Evolutionary conservation across 192 early-diverging fungal genomes (phyloP).

Genomic region (Cetraspora pellucida): DNA sequence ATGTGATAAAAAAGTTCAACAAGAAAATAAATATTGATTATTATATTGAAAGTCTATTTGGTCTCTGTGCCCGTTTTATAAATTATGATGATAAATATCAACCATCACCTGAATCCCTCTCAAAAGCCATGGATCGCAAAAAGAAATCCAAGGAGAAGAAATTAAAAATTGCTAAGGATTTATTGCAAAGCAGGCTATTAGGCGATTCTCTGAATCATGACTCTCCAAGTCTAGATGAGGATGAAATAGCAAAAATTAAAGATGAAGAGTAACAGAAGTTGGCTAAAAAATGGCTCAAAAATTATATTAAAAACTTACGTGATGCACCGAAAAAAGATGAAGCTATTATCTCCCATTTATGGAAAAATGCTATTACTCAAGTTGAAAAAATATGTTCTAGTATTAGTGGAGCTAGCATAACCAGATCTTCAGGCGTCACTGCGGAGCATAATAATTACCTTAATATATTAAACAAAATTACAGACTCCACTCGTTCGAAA

Average conservation of each 20-base stretch:
- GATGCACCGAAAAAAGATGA: slow-evolving; percentile 18
- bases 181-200: too few relatives aligned
- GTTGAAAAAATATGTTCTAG: slow-evolving; percentile 14
- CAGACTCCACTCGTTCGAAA: slow-evolving; percentile 13
- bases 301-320: slow-evolving; percentile 23
- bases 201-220: too few relatives aligned
- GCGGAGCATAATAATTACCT: slow-evolving; percentile 6
- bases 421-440: too few relatives aligned
- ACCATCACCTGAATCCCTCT: too few relatives aligned
- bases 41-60: not conserved
- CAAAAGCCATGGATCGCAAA: too few relatives aligned
- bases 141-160: too few relatives aligned
- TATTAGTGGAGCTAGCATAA: slow-evolving; percentile 4
- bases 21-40: slow-evolving; percentile 11
- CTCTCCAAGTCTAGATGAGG: too few relatives aligned
- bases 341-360: slow-evolving; percentile 19
- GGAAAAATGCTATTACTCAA: not conserved
- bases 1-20: not conserved
- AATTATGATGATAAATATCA: too few relatives aligned
- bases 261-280: not conserved
- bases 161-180: too few relatives aligned
- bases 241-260: too few relatives aligned
- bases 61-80: slow-evolving; percentile 11
- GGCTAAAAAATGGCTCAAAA: not conserved
- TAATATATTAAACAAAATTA: slow-evolving; percentile 14